A percentile compares a stretch with the other conserved stretches of the same genome.
Conservation (phyloP, 495 filamentous ascomycete genomes). For the Penicillium maclennaniae region DNA sequence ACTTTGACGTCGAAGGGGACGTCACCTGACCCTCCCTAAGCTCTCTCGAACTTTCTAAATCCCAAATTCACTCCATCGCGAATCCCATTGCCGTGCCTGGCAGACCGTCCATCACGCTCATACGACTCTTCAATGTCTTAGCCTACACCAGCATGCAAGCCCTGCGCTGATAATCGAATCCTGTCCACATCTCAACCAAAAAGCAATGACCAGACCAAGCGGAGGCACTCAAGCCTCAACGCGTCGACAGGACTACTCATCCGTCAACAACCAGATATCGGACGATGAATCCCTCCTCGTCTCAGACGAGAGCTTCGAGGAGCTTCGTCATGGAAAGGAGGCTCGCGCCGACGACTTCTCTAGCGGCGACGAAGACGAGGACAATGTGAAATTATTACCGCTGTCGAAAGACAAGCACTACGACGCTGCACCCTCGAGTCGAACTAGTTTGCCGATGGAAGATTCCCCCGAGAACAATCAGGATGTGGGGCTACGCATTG, state of each 20-base stretch:
- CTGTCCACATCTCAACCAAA: conserved; percentile 4
- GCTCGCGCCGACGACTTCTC: not conserved
- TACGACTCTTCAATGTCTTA: not conserved
- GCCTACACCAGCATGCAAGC: not conserved
- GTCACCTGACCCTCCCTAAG: not conserved
- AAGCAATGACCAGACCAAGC: conserved; percentile 10
- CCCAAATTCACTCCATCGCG: not conserved
- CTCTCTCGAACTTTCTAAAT: not conserved
- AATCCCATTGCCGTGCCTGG: not conserved
- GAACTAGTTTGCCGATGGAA: not conserved
- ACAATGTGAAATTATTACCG: conserved; percentile 17
- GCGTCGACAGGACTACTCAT: conserved; percentile 9
- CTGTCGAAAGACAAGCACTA: conserved; percentile 1
- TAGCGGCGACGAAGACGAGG: conserved; percentile 17
- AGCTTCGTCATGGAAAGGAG: not conserved
- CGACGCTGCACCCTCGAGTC: not conserved
- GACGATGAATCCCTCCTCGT: not conserved
- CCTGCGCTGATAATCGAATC: not conserved
- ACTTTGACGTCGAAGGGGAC: not conserved
- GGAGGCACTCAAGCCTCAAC: conserved; percentile 1
- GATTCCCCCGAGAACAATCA: conserved; percentile 12
- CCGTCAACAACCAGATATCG: conserved; percentile 1
- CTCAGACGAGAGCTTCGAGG: not conserved
- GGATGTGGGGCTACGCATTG: conserved; percentile 18
- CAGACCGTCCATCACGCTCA: not conserved